Evolutionary conservation across 73 alveolate species (phyloP), one percentile per base, ranked within the genome.

Genomic region (Paramecium primaurelia): DNA sequence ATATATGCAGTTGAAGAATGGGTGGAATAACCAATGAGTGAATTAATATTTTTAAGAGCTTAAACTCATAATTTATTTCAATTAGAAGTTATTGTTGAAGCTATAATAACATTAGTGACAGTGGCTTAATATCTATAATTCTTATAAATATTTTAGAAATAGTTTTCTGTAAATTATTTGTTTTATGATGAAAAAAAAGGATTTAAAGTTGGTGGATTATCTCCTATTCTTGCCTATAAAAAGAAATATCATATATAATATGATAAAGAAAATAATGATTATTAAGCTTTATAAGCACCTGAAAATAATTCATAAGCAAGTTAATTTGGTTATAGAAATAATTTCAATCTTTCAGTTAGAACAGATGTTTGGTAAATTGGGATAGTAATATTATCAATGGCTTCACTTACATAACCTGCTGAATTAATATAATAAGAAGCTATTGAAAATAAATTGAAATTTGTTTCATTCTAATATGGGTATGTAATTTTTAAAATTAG

Each of bases 341-440:
- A 54, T 54, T 54, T 54, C 2, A 54, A 54, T 18, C 28, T 54
- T 54, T 7, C 69, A 30, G 18, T 3, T 36, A 73, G 12, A 12
- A 73, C 60, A 0, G 87, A 73, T 73, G 14, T 38, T 14, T 73
- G 87, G 87, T 73, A 73, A 40, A 73, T 73, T 36, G 87, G 87
- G 2, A 73, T 73, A 14, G 32, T 73, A 4, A 32, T 37, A n/a
- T 73, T 73, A 40, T 73, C 60, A 37, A 73, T 73, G 28, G 59
- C 87, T 16, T 37, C 87, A 8, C 34, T 73, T 5, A 36, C 59
- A 12, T 38, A n/a, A 18, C 60, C 87, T 1, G 8, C 8, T 3
- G 87, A 73, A 8, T 3, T 73, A 68, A 73, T 73, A 2, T 20
- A 40, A 16, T 3, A 12, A 40, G 64, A 37, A 8, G 68, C 38